phyloP scores from a whole-genome alignment of 768 basidiomycete genomes.

The Sutorius australiensis region DNA sequence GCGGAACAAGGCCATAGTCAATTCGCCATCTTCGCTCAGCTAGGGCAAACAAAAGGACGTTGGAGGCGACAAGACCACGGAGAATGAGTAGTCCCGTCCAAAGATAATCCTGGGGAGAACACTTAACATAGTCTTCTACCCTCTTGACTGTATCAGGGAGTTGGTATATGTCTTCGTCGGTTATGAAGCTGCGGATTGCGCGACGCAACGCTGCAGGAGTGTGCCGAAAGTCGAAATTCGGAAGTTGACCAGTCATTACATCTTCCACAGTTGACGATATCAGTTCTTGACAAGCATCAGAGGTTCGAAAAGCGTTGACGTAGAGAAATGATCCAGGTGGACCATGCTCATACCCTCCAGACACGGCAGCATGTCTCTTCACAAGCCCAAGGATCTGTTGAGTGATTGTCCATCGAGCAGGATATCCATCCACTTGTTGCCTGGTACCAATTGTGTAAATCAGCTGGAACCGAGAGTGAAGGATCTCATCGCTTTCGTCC shows the following conservation, averaged over 20 bases:
- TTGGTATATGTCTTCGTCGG: not conserved
- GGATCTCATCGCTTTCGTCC: not conserved
- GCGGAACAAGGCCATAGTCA: not conserved
- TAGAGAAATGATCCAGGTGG: not conserved
- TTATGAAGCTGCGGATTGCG: not conserved
- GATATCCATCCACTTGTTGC: not conserved
- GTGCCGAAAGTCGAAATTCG: not conserved
- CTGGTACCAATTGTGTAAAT: not conserved
- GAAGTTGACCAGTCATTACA: not conserved
- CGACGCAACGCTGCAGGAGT: not conserved
- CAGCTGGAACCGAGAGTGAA: not conserved
- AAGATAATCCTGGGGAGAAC: not conserved
- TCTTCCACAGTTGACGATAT: not conserved
- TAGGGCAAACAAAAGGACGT: not conserved
- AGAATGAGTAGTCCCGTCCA: not conserved
- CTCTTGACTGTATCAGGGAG: not conserved
- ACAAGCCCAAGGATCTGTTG: conserved; percentile 26
- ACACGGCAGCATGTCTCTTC: not conserved
- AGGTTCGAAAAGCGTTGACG: not conserved
- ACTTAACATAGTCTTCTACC: not conserved
- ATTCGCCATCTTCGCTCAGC: not conserved
- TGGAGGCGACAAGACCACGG: not conserved
- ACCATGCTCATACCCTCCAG: not conserved
- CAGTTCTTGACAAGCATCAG: not conserved
- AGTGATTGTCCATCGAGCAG: conserved; percentile 23